A percentile compares a stretch with the other conserved stretches of the same genome.
These are phyloP conservation scores for Cryptococcus sp. DNA, from an alignment of 1,284 basidiomycete species.

Conservation along the genomic window DNA sequence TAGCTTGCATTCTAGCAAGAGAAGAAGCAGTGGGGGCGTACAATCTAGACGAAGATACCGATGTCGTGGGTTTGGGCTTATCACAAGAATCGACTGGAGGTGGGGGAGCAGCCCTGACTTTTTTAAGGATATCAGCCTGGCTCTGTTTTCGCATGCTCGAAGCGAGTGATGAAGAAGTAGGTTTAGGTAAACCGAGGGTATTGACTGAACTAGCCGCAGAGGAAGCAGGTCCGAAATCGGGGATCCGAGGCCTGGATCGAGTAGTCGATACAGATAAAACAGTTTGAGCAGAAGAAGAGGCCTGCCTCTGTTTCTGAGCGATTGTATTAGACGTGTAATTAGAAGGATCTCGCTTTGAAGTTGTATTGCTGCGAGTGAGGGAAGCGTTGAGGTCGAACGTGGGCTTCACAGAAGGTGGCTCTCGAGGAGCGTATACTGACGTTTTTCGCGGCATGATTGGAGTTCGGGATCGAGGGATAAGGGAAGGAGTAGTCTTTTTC, in stretches of 20 bases:
- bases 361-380: slow-evolving; percentile 3
- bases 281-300: slow-evolving; percentile 11
- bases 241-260: slow-evolving; percentile 9
- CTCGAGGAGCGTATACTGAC: slow-evolving; percentile 14
- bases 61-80: slow-evolving; percentile 4
- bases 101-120: slow-evolving; percentile 27
- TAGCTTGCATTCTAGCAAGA: slow-evolving; percentile 42
- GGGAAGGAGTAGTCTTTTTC: not conserved
- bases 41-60: slow-evolving; percentile 22
- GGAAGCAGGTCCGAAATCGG: slow-evolving; percentile 18
- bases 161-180: slow-evolving; percentile 7
- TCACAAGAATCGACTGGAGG: slow-evolving; percentile 5
- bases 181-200: slow-evolving; percentile 20
- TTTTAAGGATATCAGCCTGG: slow-evolving; percentile 28
- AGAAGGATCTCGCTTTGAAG: slow-evolving; percentile 10
- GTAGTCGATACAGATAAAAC: slow-evolving; percentile 10
- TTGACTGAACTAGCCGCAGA: slow-evolving; percentile 13
- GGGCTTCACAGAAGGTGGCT: slow-evolving; percentile 5
- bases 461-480: not conserved
- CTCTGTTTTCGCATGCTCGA: slow-evolving; percentile 19
- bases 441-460: slow-evolving; percentile 14
- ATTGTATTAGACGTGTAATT: slow-evolving; percentile 4
- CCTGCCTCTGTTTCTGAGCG: slow-evolving; percentile 3
- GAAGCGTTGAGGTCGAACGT: slow-evolving; percentile 14
- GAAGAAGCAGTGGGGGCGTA: slow-evolving; percentile 38